Evolutionary conservation across 2,329 filamentous ascomycete species (phyloP), one percentile per base, ranked within the genome.

Genomic region (Cladophialophora exuberans): DNA sequence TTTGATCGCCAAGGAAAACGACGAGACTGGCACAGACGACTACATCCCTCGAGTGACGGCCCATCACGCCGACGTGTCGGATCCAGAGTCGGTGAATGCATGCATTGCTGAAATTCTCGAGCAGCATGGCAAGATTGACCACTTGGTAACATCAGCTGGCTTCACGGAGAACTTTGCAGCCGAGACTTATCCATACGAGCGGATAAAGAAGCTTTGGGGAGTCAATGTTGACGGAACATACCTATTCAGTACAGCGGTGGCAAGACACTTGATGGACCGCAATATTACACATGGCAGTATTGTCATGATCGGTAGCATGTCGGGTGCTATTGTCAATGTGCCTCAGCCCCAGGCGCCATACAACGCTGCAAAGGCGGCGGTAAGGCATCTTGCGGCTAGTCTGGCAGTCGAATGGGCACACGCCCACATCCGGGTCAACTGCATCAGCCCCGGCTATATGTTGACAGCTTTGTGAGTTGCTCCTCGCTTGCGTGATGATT

Each of bases 121-220:
- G 44, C 74, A 82, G 56, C 92, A 96, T 70, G 86, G 87, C 73
- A 87, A 88, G 72, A 90, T 97, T 65, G 91, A 96, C 75, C 87
- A 90, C 73, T 82, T 97, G 22, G 92, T 97, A 66, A 97, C 93
- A 22, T 95, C 90, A n/a, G 93, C 93, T 45, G 93, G 93, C 41
- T 96, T 97, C 76, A 94, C 90, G 11, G 93, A 97, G 78, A 97
- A 97, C 78, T 95, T 91, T 68, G 88, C 95, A 66, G 93, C 93
- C 42, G 88, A 92, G 66, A 85, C 86, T 64, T 97, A 97, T 75
- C 92, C 92, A 1, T 84, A 92, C 64, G 90, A 96, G 65, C 88
- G 92, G 62, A 87, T 97, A 73, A 85, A 92, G 73, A 95, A 96
- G 79, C 84, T 97, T 13, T 97, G 90, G 90, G 86, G 85, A 45